Evolutionary conservation across 164 flowering plant genomes (phyloP), one percentile per base, ranked within the genome.

Genomic region (Nymphaea thermarum): DNA sequence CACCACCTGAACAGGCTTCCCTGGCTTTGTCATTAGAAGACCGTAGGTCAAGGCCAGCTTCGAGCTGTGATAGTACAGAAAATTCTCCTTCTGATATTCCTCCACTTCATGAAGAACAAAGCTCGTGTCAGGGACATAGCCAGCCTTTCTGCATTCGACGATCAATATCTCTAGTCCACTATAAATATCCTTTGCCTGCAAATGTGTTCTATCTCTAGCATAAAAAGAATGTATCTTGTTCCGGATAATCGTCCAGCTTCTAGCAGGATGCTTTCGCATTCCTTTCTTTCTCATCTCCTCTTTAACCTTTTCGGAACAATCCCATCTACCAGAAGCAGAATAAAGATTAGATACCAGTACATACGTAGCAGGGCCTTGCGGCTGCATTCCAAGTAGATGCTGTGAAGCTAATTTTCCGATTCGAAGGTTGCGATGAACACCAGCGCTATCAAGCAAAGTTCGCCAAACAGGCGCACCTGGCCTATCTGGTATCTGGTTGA

Each of bases 51-150:
- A 86, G 10, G 96, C 97, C 45, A 94, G 73, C 76, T 94, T 94
- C 64, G 88, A 89, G 72, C 97, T 88, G 73, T 91, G 99, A 74
- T 82, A 83, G 72, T 80, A 80, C 80, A 94, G 70, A 75, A 94
- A 94, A 62, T 86, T 81, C 75, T 77, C 82, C 83, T 94, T 94
- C 70, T 91, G 93, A 75, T 81, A 81, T 73, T 94, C 97, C 72
- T 86, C 99, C 14, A 87, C 93, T 70, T 91, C 99, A 63, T 94
- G 98, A 68, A 91, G 93, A 63, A 91, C 97, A 76, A 85, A 88
- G 70, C 92, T 90, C 2, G 96, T 90, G 75, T 94, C 96, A 3
- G 93, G 98, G 36, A 75, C 86, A 72, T 94, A 94, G 25, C 99
- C 99, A 42, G 78, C 82, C 77, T 87, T 91, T 55, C 81, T 71